Conservation (phyloP, 2,329 filamentous ascomycete genomes). For the Xylariales sp. region DNA sequence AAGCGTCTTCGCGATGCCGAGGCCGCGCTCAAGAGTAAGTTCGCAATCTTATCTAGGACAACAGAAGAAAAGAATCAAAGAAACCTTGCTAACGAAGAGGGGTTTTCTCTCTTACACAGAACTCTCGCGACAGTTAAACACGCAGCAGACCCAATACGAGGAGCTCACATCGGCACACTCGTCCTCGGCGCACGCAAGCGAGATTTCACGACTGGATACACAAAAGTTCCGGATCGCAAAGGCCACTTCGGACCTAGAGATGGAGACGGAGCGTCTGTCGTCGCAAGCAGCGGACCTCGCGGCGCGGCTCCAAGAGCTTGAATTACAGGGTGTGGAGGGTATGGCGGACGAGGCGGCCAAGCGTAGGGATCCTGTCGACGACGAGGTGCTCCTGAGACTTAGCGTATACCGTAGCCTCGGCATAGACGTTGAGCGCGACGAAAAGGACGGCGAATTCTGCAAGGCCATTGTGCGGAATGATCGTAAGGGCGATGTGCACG, state of each 20-base stretch:
- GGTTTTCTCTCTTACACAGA: slow-evolving; percentile 55
- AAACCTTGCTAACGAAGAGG: slow-evolving; percentile 5
- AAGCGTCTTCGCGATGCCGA: slow-evolving; percentile 79
- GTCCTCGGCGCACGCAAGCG: slow-evolving; percentile 80
- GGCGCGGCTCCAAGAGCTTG: slow-evolving; percentile 81
- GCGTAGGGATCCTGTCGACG: slow-evolving; percentile 63
- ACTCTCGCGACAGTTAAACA: slow-evolving; percentile 80
- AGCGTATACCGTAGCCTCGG: slow-evolving; percentile 92
- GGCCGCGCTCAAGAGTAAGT: slow-evolving; percentile 69
- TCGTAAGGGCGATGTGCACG: slow-evolving; percentile 89
- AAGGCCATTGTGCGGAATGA: slow-evolving; percentile 88
- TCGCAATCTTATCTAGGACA: not conserved
- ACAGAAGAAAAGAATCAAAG: not conserved
- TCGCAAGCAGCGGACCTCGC: slow-evolving; percentile 80
- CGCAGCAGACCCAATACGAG: slow-evolving; percentile 78
- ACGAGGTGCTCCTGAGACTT: slow-evolving; percentile 78
- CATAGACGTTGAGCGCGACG: slow-evolving; percentile 85
- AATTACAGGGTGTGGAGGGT: slow-evolving; percentile 85
- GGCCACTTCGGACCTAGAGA: slow-evolving; percentile 86
- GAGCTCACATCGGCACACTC: slow-evolving; percentile 82
- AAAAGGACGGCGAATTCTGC: slow-evolving; percentile 79
- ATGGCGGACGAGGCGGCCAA: slow-evolving; percentile 53
- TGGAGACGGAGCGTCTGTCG: slow-evolving; percentile 92
- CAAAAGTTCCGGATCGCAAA: slow-evolving; percentile 97
- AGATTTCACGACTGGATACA: slow-evolving; percentile 89